Percentiles rank a stretch among this genome's conserved stretches.
These are phyloP conservation scores for Physaria fendleri DNA, from an alignment of 345 rosid species.

Conservation along the genomic window DNA sequence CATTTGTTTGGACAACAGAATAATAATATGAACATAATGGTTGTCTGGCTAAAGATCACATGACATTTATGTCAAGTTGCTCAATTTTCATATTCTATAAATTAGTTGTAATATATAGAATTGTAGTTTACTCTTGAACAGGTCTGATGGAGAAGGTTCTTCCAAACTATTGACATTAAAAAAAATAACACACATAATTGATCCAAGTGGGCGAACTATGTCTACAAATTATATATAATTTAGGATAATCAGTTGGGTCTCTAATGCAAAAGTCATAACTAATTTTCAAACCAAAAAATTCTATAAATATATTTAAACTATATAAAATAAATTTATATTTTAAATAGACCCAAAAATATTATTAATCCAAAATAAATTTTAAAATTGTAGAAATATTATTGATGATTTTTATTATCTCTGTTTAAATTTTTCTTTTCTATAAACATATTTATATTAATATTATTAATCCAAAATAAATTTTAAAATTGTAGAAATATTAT, in stretches of 20 bases:
- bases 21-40: slow-evolving; percentile 9
- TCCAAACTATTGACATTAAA: slow-evolving; percentile 10
- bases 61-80: slow-evolving; percentile 11
- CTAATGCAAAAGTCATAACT: slow-evolving; percentile 13
- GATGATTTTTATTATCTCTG: no score
- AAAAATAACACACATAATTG: slow-evolving; percentile 1
- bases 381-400: no score
- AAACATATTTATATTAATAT: no score
- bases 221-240: neutral
- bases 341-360: no score
- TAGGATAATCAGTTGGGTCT: neutral
- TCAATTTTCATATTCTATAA: neutral
- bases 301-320: no score
- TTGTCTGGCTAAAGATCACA: slow-evolving; percentile 25
- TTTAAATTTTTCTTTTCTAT: no score
- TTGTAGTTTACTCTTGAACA: neutral
- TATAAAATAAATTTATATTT: no score
- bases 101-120: neutral
- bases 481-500: no score
- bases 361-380: no score
- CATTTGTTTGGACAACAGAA: slow-evolving; percentile 4
- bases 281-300: slow-evolving; percentile 2
- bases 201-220: slow-evolving; percentile 21
- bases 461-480: no score
- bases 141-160: slow-evolving; percentile 15